A percentile compares a stretch with the other conserved stretches of the same genome.
Conservation (phyloP, 169 alveolate genomes). For the Eimeria zaria region DNA sequence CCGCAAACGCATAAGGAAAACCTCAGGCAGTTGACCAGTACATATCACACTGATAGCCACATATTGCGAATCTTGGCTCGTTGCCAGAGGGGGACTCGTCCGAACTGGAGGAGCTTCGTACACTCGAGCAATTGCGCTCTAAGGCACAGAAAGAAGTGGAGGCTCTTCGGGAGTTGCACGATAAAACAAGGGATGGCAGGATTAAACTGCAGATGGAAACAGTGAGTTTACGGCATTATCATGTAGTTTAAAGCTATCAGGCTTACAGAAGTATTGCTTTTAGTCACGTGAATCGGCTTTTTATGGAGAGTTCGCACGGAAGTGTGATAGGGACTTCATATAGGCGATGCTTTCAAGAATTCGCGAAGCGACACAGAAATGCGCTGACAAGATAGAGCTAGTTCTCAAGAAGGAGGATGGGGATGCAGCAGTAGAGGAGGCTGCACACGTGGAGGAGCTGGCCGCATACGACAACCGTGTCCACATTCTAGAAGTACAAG, state of each 20-base stretch:
- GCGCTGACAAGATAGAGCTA: slow-evolving; percentile 18
- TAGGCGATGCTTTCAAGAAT: slow-evolving; percentile 67
- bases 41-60: neutral
- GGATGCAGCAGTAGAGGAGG: slow-evolving; percentile 26
- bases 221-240: slow-evolving; percentile 12
- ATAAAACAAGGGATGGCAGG: slow-evolving; percentile 21
- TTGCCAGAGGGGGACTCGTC: neutral
- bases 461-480: slow-evolving; percentile 29
- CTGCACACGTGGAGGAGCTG: slow-evolving; percentile 49
- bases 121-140: slow-evolving; percentile 11
- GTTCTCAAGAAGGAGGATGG: slow-evolving; percentile 21
- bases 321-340: neutral
- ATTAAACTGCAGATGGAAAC: slow-evolving; percentile 45
- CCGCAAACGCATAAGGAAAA: neutral
- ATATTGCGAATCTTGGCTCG: neutral
- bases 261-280: neutral
- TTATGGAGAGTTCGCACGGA: neutral
- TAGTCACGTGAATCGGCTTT: neutral
- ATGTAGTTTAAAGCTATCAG: neutral
- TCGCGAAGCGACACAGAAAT: slow-evolving; percentile 28
- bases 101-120: slow-evolving; percentile 20
- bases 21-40: neutral
- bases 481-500: slow-evolving; percentile 66
- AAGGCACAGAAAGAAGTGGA: slow-evolving; percentile 46
- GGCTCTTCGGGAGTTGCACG: slow-evolving; percentile 18